These are phyloP conservation scores for Nannochloropsis salina DNA, from an alignment of 108 stramenopile genomes.

Conservation along the genomic window DNA sequence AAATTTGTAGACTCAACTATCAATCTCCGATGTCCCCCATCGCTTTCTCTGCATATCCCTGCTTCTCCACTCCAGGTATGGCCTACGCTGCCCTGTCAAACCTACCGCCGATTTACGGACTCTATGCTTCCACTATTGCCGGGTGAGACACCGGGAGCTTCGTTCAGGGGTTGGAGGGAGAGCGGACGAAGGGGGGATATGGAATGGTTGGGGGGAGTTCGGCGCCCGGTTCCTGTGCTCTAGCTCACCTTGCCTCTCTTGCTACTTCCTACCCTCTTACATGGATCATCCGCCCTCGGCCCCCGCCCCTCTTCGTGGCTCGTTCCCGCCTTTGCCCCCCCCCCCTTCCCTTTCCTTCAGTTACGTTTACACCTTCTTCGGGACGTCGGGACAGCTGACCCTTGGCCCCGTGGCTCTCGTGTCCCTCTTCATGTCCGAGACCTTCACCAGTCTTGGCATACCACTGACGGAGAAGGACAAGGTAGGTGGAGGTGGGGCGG, in stretches of 20 bases:
- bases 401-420: slow-evolving; percentile 17
- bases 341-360: background rate
- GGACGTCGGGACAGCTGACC: slow-evolving; percentile 14
- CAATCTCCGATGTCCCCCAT: background rate
- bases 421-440: slow-evolving; percentile 20
- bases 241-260: background rate
- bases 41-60: background rate
- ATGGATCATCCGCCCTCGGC: background rate
- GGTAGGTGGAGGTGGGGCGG: background rate
- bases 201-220: no score
- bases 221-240: background rate
- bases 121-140: background rate
- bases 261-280: background rate
- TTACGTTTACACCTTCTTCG: slow-evolving; percentile 8
- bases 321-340: background rate
- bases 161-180: no score
- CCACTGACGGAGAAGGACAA: background rate
- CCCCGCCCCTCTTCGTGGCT: background rate
- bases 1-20: background rate
- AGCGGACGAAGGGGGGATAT: no score
- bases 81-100: background rate
- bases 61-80: background rate
- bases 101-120: background rate
- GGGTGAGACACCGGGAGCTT: background rate
- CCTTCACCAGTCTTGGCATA: background rate